These are phyloP conservation scores for Catharanthus roseus DNA, from an alignment of 257 asterid genomes.

Conservation along the genomic window DNA sequence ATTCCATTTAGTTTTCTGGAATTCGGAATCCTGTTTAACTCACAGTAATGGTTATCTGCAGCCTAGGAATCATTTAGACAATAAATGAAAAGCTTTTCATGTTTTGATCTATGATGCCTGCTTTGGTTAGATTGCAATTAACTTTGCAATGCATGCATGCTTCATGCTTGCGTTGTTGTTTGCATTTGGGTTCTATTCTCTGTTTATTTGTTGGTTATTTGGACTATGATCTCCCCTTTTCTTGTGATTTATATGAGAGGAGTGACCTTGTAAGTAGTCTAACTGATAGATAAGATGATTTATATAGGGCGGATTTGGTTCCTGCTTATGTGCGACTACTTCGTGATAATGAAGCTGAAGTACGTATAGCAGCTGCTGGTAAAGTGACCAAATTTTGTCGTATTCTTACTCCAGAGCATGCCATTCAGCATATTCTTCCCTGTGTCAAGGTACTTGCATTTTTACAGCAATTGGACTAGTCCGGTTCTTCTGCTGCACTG, in stretches of 20 bases:
- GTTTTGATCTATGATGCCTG: background rate
- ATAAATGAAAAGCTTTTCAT: background rate
- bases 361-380: conserved; percentile 88
- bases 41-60: background rate
- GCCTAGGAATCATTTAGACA: background rate
- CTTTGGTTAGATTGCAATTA: background rate
- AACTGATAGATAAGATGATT: conserved; percentile 18
- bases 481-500: conserved; percentile 4
- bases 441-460: conserved; percentile 69
- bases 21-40: background rate
- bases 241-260: background rate
- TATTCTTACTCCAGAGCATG: conserved; percentile 77
- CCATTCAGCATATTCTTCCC: conserved; percentile 87
- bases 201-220: background rate
- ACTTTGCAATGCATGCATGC: background rate
- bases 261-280: background rate
- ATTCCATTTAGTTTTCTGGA: too few species aligned
- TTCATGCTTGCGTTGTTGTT: background rate
- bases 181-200: background rate
- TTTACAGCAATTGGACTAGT: background rate
- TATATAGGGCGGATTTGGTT: conserved; percentile 72
- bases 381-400: conserved; percentile 81
- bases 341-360: conserved; percentile 91
- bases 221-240: background rate
- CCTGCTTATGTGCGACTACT: conserved; percentile 92